Evolutionary conservation across 495 filamentous ascomycete genomes (phyloP).

Genomic region (Penicillium pulvis): DNA sequence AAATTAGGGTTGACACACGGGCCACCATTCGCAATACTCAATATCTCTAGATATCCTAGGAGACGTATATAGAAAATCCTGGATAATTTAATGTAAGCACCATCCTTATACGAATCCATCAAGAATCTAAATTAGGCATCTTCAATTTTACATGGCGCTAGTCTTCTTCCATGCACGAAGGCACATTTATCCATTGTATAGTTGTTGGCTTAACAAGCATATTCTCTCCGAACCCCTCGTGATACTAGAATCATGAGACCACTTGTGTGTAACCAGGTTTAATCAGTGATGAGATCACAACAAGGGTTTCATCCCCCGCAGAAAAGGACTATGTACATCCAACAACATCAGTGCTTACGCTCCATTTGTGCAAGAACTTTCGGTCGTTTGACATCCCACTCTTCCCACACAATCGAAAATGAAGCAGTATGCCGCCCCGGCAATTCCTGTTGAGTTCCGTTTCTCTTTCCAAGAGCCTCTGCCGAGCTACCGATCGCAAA

Average conservation of each 20-base stretch:
- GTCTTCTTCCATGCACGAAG: background rate
- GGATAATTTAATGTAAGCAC: no score
- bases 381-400: constrained; percentile 17
- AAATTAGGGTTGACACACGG: background rate
- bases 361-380: constrained; percentile 14
- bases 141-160: no score
- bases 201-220: background rate
- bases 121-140: no score
- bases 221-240: background rate
- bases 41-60: no score
- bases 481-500: constrained; percentile 12
- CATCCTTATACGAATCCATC: no score
- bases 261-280: background rate
- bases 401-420: constrained; percentile 18
- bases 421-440: constrained; percentile 17
- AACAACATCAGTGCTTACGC: constrained; percentile 1
- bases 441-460: constrained; percentile 11
- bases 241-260: background rate
- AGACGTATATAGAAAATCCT: no score
- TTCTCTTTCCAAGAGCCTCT: constrained; percentile 15
- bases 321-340: background rate
- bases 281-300: background rate
- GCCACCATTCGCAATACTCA: background rate
- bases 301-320: background rate
- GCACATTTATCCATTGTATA: background rate